phyloP scores from a whole-genome alignment of 2,329 filamentous ascomycete genomes.

The Monosporascus sp. region DNA sequence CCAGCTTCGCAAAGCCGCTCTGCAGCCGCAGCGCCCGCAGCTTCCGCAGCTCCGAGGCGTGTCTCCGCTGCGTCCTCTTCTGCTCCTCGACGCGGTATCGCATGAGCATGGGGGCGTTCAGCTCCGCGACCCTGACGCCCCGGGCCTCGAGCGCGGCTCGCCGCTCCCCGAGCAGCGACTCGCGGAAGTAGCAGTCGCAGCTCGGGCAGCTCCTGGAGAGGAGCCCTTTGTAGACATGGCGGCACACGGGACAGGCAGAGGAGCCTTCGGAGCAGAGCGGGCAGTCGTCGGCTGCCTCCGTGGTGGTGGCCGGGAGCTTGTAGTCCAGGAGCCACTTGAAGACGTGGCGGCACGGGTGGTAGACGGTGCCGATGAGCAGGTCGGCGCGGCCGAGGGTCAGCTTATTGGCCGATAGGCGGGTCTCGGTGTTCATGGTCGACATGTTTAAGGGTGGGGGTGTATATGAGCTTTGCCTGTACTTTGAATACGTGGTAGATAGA shows the following conservation, averaged over 20 bases:
- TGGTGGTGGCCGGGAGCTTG: not conserved
- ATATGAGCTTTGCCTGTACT: not conserved
- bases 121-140: not conserved
- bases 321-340: constrained; percentile 10
- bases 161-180: not conserved
- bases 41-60: no score
- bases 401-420: not conserved
- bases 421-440: not conserved
- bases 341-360: constrained; percentile 8
- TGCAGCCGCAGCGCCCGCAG: no score
- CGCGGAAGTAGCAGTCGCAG: not conserved
- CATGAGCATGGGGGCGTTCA: not conserved
- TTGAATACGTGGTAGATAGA: not conserved
- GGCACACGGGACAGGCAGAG: constrained; percentile 2
- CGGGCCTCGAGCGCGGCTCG: not conserved
- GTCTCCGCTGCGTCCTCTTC: not conserved
- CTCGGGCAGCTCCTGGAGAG: not conserved
- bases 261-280: constrained; percentile 4
- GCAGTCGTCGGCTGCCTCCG: constrained; percentile 1
- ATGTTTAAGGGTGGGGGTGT: not conserved
- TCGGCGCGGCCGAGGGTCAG: constrained; percentile 5
- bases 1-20: no score
- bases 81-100: not conserved
- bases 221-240: not conserved
- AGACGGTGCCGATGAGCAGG: constrained; percentile 5